Evolutionary conservation across 1,139 yeast species (phyloP).

Genomic region (Geotrichum armillariae): DNA sequence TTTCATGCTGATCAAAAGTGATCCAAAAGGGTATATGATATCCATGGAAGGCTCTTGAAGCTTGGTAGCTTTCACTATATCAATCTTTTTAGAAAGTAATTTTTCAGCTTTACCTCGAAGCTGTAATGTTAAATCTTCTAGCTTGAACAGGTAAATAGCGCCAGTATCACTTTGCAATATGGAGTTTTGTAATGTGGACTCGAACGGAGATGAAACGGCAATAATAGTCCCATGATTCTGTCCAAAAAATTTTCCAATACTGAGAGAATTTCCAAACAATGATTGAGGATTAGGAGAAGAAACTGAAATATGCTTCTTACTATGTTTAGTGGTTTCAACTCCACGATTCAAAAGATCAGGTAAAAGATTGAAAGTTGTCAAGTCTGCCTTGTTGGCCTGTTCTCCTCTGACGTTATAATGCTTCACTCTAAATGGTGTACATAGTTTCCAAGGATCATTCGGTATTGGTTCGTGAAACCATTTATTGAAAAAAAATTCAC

Average conservation of each 20-base stretch:
- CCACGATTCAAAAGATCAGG: not conserved
- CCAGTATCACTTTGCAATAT: slow-evolving; percentile 9
- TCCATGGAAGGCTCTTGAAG: slow-evolving; percentile 20
- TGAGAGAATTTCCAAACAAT: slow-evolving; percentile 45
- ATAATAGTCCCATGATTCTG: slow-evolving; percentile 37
- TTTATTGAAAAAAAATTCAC: slow-evolving; percentile 39
- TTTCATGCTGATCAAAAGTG: slow-evolving; percentile 28
- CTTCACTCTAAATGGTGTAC: slow-evolving; percentile 44
- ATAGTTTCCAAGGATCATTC: slow-evolving; percentile 45
- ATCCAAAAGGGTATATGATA: slow-evolving; percentile 35
- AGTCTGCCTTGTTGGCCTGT: too few relatives aligned
- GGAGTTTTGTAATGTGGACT: slow-evolving; percentile 30
- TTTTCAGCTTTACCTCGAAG: not conserved
- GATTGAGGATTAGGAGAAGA: not conserved
- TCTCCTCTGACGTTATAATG: too few relatives aligned
- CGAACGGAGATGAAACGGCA: slow-evolving; percentile 53
- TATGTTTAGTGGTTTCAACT: not conserved
- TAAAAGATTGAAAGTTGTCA: not conserved
- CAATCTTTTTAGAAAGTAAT: not conserved
- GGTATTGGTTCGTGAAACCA: slow-evolving; percentile 45
- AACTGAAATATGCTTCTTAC: not conserved
- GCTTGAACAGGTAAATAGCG: slow-evolving; percentile 11
- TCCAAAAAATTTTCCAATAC: slow-evolving; percentile 43
- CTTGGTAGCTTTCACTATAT: not conserved
- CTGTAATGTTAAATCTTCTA: not conserved